A percentile compares a stretch with the other conserved stretches of the same genome.
phyloP scores from a whole-genome alignment of 2,329 filamentous ascomycete species.

The Aureobasidium sp. region DNA sequence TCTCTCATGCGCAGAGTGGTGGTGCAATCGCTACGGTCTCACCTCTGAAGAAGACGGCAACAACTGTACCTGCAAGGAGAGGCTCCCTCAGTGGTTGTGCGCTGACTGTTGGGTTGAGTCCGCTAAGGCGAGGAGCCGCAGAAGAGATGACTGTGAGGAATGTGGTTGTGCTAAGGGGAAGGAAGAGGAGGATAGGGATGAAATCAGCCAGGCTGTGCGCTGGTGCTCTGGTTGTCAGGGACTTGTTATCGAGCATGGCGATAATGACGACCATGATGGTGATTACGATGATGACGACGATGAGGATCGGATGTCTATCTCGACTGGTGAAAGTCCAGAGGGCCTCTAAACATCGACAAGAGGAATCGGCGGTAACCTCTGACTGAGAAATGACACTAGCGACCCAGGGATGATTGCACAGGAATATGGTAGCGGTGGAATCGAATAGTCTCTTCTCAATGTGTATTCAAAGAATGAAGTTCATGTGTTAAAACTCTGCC shows the following conservation, averaged over 20 bases:
- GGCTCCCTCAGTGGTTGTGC: neutral
- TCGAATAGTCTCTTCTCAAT: neutral
- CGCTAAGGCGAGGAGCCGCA: neutral
- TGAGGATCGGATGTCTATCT: too few relatives aligned
- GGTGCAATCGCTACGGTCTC: neutral
- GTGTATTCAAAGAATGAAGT: neutral
- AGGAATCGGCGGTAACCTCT: neutral
- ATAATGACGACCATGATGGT: neutral
- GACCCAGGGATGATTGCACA: too few relatives aligned
- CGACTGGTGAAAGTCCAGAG: too few relatives aligned
- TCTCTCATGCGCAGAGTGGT: neutral
- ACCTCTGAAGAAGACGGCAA: neutral
- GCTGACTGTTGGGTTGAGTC: neutral
- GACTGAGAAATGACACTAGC: too few relatives aligned
- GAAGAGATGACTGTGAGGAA: neutral
- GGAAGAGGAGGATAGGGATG: neutral
- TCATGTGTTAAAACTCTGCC: slow-evolving; percentile 47
- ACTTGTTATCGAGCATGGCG: neutral
- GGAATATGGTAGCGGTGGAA: neutral
- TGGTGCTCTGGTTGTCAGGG: neutral
- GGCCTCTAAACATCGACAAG: neutral
- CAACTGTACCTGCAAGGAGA: neutral
- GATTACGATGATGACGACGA: too few relatives aligned
- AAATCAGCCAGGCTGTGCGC: neutral
- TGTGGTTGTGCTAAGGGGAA: neutral